phyloP scores from a whole-genome alignment of 2,329 filamentous ascomycete species.

The Shiraia sp. region DNA sequence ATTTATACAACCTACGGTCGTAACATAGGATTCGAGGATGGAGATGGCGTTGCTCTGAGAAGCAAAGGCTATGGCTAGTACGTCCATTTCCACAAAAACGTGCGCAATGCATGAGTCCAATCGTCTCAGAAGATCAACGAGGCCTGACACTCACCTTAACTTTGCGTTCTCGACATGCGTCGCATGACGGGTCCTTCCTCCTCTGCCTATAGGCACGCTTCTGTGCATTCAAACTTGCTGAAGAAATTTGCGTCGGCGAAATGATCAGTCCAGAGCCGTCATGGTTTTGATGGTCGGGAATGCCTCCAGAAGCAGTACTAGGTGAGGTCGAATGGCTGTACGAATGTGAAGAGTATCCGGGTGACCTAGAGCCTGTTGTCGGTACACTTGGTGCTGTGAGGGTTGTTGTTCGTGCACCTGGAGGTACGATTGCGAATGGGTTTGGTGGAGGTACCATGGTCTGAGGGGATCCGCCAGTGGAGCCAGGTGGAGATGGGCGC shows the following conservation, averaged over 20 bases:
- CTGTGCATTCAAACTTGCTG: slow-evolving; percentile 68
- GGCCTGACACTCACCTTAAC: slow-evolving; percentile 58
- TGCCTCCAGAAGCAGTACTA: slow-evolving; percentile 38
- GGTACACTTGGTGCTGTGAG: slow-evolving; percentile 35
- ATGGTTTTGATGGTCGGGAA: slow-evolving; percentile 35
- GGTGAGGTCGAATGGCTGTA: slow-evolving; percentile 43
- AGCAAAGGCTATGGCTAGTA: too few species aligned
- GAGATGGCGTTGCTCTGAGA: too few species aligned
- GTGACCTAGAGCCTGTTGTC: slow-evolving; percentile 35
- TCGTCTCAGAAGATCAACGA: not conserved
- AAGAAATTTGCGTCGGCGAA: slow-evolving; percentile 47
- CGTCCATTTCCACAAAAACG: too few species aligned
- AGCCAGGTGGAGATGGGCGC: slow-evolving; percentile 38
- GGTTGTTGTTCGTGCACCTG: slow-evolving; percentile 26
- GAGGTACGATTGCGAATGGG: slow-evolving; percentile 34
- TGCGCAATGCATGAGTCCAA: too few species aligned
- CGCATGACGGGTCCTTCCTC: slow-evolving; percentile 95
- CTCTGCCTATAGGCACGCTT: slow-evolving; percentile 94
- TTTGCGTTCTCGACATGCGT: slow-evolving; percentile 87
- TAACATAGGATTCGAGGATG: not conserved
- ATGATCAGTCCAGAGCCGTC: slow-evolving; percentile 45
- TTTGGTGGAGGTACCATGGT: slow-evolving; percentile 39
- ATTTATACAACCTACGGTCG: not conserved
- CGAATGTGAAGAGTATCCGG: slow-evolving; percentile 33
- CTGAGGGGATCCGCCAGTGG: slow-evolving; percentile 39